Evolutionary conservation across 2,329 filamentous ascomycete species (phyloP).

Genomic region (Exophiala alcalophila): DNA sequence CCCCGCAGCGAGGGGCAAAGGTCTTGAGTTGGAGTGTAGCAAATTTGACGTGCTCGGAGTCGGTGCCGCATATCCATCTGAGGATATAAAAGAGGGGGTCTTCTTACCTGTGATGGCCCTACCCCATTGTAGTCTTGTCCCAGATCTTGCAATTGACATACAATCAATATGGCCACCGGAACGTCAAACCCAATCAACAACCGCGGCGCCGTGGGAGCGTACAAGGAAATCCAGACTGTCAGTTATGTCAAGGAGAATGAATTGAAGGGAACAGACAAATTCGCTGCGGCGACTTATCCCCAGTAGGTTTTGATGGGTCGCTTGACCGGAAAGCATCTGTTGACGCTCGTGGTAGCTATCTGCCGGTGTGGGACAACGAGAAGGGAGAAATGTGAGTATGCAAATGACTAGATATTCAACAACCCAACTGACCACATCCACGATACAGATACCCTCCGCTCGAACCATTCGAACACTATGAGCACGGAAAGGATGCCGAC

Average conservation of each 20-base stretch:
- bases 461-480: conserved; percentile 67
- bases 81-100: conserved; percentile 5
- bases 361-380: conserved; percentile 67
- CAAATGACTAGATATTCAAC: not conserved
- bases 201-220: conserved; percentile 18
- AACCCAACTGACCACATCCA: conserved; percentile 1
- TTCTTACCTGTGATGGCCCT: not conserved
- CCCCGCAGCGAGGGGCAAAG: too few relatives aligned
- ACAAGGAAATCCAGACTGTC: conserved; percentile 27
- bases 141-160: conserved; percentile 1
- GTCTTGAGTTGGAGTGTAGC: too few relatives aligned
- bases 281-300: conserved; percentile 61
- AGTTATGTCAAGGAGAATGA: conserved; percentile 48
- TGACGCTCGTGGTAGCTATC: conserved; percentile 46
- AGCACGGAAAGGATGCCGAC: conserved; percentile 74
- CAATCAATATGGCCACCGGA: conserved; percentile 6
- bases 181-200: conserved; percentile 2
- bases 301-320: conserved; percentile 36
- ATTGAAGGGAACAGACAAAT: conserved; percentile 52
- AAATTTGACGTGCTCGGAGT: too few relatives aligned
- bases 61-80: conserved; percentile 9
- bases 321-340: not conserved
- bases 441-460: conserved; percentile 58
- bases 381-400: conserved; percentile 35
- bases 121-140: not conserved